These are phyloP conservation scores for Calonectria leucothoes DNA, from an alignment of 2,329 filamentous ascomycete species.

Conservation along the genomic window DNA sequence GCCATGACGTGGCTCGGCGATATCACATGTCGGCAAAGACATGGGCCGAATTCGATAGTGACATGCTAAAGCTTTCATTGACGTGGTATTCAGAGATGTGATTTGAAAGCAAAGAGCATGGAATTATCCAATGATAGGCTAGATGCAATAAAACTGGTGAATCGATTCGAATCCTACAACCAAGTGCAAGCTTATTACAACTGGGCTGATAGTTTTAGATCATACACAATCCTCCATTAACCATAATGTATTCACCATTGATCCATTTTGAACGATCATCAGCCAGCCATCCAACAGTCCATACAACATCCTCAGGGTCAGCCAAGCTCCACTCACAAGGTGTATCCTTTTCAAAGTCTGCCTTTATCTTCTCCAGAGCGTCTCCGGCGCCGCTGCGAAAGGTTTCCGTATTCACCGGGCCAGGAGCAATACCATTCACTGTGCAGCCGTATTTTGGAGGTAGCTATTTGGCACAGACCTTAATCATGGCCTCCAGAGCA, in stretches of 20 bases:
- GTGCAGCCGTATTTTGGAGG: constrained; percentile 9
- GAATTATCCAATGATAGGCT: too few relatives aligned
- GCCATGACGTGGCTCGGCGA: too few relatives aligned
- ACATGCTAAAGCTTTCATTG: too few relatives aligned
- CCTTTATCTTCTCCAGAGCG: not conserved
- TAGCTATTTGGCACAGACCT: constrained; percentile 3
- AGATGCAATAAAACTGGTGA: too few relatives aligned
- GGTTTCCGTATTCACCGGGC: not conserved
- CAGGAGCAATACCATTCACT: not conserved
- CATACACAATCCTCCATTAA: constrained; percentile 8
- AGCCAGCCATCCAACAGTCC: constrained; percentile 4
- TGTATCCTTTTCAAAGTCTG: not conserved
- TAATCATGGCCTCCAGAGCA: constrained; percentile 9
- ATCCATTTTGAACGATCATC: constrained; percentile 12
- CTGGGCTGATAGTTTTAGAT: not conserved
- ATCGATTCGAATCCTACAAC: too few relatives aligned
- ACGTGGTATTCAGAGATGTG: too few relatives aligned
- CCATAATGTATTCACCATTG: constrained; percentile 12
- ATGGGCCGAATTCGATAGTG: too few relatives aligned
- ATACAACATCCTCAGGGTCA: constrained; percentile 6
- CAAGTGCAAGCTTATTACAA: too few relatives aligned
- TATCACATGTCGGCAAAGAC: too few relatives aligned
- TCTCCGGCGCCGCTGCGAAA: not conserved
- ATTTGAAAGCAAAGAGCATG: too few relatives aligned
- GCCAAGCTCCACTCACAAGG: not conserved